Evolutionary conservation across 805 yeast genomes (phyloP).

Genomic region (Myxozyma neotropica): DNA sequence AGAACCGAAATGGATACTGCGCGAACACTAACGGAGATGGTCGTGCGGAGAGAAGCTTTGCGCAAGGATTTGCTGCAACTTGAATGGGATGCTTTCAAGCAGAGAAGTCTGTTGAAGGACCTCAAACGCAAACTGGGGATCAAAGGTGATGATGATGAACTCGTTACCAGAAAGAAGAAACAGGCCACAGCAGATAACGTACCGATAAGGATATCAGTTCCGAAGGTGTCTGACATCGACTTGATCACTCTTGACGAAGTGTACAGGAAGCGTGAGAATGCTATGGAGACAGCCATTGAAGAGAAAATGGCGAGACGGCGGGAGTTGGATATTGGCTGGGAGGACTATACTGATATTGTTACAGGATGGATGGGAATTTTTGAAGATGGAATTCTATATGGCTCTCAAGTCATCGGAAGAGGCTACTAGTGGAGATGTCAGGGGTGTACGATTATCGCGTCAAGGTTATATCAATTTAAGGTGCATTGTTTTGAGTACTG

Average conservation of each 20-base stretch:
- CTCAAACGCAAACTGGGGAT: constrained; percentile 75
- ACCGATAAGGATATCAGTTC: constrained; percentile 49
- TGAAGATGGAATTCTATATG: constrained; percentile 1
- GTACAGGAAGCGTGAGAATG: constrained; percentile 70
- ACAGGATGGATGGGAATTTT: constrained; percentile 27
- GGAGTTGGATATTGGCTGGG: constrained; percentile 70
- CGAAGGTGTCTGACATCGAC: constrained; percentile 91
- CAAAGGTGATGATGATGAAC: constrained; percentile 81
- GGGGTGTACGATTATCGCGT: no score
- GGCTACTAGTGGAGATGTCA: no score
- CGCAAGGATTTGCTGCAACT: constrained; percentile 61
- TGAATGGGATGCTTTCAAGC: constrained; percentile 69
- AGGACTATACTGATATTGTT: constrained; percentile 49
- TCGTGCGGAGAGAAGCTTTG: constrained; percentile 72
- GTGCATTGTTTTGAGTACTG: no score
- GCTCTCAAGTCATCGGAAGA: background rate
- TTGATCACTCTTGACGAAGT: constrained; percentile 78
- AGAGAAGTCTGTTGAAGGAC: constrained; percentile 69
- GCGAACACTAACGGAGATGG: constrained; percentile 63
- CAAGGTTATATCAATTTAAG: no score
- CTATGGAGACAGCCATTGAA: constrained; percentile 79
- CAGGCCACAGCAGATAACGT: constrained; percentile 9
- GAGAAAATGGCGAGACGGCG: constrained; percentile 75
- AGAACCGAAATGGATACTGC: constrained; percentile 79
- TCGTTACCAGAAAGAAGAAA: constrained; percentile 76